These are phyloP conservation scores for Alternaria ethzedia DNA, from an alignment of 2,329 filamentous ascomycete genomes.

Conservation along the genomic window DNA sequence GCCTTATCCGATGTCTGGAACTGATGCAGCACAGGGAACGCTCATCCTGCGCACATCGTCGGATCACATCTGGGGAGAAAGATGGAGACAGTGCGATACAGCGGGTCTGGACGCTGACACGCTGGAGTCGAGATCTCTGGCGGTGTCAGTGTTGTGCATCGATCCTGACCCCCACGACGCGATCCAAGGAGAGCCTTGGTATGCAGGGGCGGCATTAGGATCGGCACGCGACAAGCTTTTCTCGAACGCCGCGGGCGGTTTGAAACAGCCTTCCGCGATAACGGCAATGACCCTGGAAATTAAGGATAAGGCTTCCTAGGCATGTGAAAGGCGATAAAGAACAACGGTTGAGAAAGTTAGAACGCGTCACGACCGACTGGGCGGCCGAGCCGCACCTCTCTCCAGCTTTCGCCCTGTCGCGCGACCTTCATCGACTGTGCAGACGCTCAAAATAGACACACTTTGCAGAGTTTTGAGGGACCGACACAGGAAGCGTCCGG, in stretches of 20 bases:
- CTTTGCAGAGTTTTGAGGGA: background rate
- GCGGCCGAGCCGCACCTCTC: background rate
- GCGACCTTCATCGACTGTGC: background rate
- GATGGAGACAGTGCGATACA: conserved; percentile 12
- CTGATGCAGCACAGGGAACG: conserved; percentile 1
- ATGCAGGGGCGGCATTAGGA: conserved; percentile 23
- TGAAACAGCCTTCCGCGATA: conserved; percentile 19
- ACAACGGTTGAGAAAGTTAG: background rate
- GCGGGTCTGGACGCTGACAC: conserved; percentile 13
- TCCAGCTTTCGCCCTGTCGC: background rate
- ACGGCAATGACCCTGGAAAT: conserved; percentile 10
- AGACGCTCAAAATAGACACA: background rate
- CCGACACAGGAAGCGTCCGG: background rate
- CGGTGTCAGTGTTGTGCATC: conserved; percentile 3
- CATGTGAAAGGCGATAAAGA: background rate
- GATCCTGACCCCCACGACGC: conserved; percentile 15
- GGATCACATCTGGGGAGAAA: conserved; percentile 14
- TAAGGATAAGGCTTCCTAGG: conserved; percentile 6
- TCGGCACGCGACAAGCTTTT: conserved; percentile 17
- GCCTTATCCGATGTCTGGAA: background rate
- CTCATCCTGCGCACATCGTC: conserved; percentile 1
- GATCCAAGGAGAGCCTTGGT: conserved; percentile 7
- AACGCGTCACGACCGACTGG: background rate
- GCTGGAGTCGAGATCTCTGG: conserved; percentile 4
- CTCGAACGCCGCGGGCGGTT: conserved; percentile 6